Conservation (phyloP, 2,329 filamentous ascomycete genomes). For the Fusarium compactum region DNA sequence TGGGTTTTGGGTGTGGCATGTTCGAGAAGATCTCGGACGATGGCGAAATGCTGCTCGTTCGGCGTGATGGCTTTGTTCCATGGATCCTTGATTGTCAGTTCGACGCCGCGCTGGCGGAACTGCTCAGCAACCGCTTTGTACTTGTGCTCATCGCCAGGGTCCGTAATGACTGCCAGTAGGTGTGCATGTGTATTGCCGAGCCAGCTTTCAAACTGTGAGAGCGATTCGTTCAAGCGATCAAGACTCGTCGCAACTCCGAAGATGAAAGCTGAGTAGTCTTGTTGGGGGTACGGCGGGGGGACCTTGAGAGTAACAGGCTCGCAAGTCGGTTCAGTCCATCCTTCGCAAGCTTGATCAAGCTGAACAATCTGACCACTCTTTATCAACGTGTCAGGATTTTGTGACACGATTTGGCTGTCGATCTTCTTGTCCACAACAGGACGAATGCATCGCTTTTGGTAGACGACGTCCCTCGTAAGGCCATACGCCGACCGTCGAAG, state of each 20-base stretch:
- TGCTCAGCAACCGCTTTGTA: conserved; percentile 48
- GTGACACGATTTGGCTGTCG: conserved; percentile 54
- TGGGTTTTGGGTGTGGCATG: conserved; percentile 58
- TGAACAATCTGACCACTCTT: conserved; percentile 49
- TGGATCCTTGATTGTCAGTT: conserved; percentile 52
- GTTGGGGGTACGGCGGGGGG: conserved; percentile 56
- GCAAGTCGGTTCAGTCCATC: conserved; percentile 46
- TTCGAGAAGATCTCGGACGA: conserved; percentile 63
- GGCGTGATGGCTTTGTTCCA: conserved; percentile 54
- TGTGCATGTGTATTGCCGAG: conserved; percentile 63
- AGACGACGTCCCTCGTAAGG: conserved; percentile 58
- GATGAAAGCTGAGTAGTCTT: conserved; percentile 63
- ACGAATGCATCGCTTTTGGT: conserved; percentile 59
- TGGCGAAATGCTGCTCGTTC: conserved; percentile 69
- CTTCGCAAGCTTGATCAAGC: conserved; percentile 46
- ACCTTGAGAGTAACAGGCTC: conserved; percentile 62
- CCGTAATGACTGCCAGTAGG: conserved; percentile 64
- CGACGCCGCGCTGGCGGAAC: conserved; percentile 50
- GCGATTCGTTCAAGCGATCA: conserved; percentile 62
- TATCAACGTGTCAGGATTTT: conserved; percentile 55
- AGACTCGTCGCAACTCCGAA: conserved; percentile 69
- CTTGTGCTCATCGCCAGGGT: conserved; percentile 51
- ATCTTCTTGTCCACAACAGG: conserved; percentile 51
- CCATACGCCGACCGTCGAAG: conserved; percentile 48
- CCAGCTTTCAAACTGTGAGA: conserved; percentile 68